These are phyloP conservation scores for Lepiota venenata DNA, from an alignment of 768 basidiomycete genomes.

Conservation along the genomic window DNA sequence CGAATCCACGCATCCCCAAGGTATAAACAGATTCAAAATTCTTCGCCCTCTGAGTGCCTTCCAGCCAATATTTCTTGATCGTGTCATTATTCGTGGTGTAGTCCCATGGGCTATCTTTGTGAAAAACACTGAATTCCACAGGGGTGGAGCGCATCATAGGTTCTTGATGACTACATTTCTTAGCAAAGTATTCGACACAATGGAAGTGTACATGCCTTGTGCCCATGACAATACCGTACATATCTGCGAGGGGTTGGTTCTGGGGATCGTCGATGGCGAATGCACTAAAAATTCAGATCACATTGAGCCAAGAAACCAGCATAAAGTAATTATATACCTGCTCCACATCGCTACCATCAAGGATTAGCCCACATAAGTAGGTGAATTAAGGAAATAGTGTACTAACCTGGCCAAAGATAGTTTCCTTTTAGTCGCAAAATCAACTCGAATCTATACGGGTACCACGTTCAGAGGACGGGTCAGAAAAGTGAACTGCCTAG, in stretches of 20 bases:
- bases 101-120: slow-evolving; percentile 56
- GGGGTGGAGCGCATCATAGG: slow-evolving; percentile 74
- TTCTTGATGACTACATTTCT: slow-evolving; percentile 53
- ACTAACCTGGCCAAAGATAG: slow-evolving; percentile 65
- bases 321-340: slow-evolving; percentile 24
- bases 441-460: slow-evolving; percentile 51
- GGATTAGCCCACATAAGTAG: not conserved
- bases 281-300: slow-evolving; percentile 26
- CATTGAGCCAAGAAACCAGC: not conserved
- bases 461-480: not conserved
- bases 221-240: slow-evolving; percentile 69
- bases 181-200: not conserved
- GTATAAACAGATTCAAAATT: slow-evolving; percentile 63
- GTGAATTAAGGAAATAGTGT: not conserved
- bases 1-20: slow-evolving; percentile 66
- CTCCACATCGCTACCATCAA: slow-evolving; percentile 37
- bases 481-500: not conserved
- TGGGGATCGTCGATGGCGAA: slow-evolving; percentile 57
- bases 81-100: slow-evolving; percentile 50
- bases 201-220: slow-evolving; percentile 38
- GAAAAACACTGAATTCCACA: slow-evolving; percentile 49
- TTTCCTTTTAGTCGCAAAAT: slow-evolving; percentile 66
- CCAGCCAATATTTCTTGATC: slow-evolving; percentile 61
- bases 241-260: slow-evolving; percentile 62
- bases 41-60: slow-evolving; percentile 55